Evolutionary conservation across 805 yeast species (phyloP).

Genomic region (Metschnikowia sp.): DNA sequence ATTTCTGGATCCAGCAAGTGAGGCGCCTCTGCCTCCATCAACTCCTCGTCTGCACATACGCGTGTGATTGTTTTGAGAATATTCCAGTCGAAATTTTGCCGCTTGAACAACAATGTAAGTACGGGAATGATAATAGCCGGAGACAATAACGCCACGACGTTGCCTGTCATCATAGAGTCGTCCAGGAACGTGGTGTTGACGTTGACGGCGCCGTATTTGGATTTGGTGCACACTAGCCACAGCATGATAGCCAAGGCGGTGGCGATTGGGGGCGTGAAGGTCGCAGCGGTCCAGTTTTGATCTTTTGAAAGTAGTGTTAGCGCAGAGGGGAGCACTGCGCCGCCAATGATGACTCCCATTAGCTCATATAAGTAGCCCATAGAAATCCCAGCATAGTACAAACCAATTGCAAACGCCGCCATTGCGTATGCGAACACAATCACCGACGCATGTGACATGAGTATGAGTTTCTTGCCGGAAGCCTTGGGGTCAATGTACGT

Average conservation of each 20-base stretch:
- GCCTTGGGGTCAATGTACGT: conserved; percentile 78
- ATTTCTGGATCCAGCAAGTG: conserved; percentile 19
- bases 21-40: conserved; percentile 44
- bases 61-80: conserved; percentile 55
- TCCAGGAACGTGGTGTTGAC: conserved; percentile 64
- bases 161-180: conserved; percentile 86
- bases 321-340: conserved; percentile 78
- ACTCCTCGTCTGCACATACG: conserved; percentile 70
- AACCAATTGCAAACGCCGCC: conserved; percentile 82
- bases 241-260: conserved; percentile 68
- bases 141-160: conserved; percentile 74
- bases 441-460: conserved; percentile 65
- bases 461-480: conserved; percentile 65
- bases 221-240: conserved; percentile 39
- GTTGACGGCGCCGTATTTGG: conserved; percentile 28
- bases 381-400: conserved; percentile 74
- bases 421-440: conserved; percentile 55
- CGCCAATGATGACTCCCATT: conserved; percentile 86
- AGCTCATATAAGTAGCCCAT: conserved; percentile 85
- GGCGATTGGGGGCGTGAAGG: conserved; percentile 74
- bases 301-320: conserved; percentile 60
- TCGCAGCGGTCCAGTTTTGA: conserved; percentile 68
- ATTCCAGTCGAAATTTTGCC: conserved; percentile 74
- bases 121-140: conserved; percentile 69
- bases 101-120: conserved; percentile 59